These are phyloP conservation scores for Collybia nuda DNA, from an alignment of 768 basidiomycete species.

Conservation along the genomic window DNA sequence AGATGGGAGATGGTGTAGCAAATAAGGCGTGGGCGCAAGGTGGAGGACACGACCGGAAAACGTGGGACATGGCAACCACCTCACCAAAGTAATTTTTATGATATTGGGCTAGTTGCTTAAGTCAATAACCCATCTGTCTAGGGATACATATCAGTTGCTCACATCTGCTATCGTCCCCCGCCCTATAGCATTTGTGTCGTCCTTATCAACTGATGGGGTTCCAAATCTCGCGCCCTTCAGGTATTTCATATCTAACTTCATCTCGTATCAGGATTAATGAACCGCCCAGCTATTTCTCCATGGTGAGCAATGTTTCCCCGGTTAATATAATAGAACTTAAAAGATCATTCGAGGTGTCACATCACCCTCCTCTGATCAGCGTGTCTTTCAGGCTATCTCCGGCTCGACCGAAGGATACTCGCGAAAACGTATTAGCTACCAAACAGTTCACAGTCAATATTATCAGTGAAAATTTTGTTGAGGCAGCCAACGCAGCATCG, in stretches of 20 bases:
- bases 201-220: conserved; percentile 46
- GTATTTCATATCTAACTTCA: conserved; percentile 24
- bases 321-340: conserved; percentile 3
- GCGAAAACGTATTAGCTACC: conserved; percentile 61
- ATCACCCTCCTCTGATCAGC: conserved; percentile 67
- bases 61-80: conserved; percentile 37
- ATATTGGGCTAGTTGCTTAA: conserved; percentile 1
- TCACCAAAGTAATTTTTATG: conserved; percentile 22
- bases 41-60: conserved; percentile 34
- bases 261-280: not conserved
- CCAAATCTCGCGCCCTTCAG: conserved; percentile 72
- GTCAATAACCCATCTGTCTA: conserved; percentile 9
- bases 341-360: conserved; percentile 43
- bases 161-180: conserved; percentile 63
- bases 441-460: conserved; percentile 73
- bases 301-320: conserved; percentile 35
- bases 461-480: conserved; percentile 64
- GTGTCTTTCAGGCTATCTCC: conserved; percentile 53
- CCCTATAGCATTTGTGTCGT: conserved; percentile 68
- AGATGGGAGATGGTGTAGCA: conserved; percentile 36
- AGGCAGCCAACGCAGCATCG: conserved; percentile 55
- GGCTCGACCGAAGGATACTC: conserved; percentile 55
- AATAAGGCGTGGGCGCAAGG: conserved; percentile 28
- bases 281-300: conserved; percentile 57
- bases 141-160: conserved; percentile 48